Evolutionary conservation across 208 protist species (phyloP), one percentile per base, ranked within the genome.

Genomic region (Leptomonas seymouri): DNA sequence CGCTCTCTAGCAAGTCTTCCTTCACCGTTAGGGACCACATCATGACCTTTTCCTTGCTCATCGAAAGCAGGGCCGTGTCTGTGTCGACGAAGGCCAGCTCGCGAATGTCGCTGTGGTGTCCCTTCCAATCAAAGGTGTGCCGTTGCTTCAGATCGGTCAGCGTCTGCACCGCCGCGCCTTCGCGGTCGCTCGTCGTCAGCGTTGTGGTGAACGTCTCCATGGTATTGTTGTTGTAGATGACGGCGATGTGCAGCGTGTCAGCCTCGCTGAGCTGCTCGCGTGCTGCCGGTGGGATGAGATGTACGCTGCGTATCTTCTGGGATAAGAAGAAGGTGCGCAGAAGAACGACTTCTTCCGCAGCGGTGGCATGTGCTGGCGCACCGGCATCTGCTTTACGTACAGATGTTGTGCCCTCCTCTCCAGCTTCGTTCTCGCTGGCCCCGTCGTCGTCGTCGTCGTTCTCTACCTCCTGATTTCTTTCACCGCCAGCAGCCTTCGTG

Each of bases 221-320:
- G 3, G 69, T 86, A 74, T 96, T 94, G 80, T 90, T 91, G 77
- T 86, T 89, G 75, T 88, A 94, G 9, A 80, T 91, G 25, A 96
- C 87, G 30, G 84, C 84, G 58, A 94, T 86, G 67, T 96, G 91
- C n/a, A 96, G 74, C 41, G 66, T 69, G 41, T 62, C 58, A 14
- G 63, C 71, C 53, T 70, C 75, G 56, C 72, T 64, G n/a, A 71
- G 36, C 71, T 76, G 71, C 56, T 76, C 71, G 42, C 71, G 71
- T 36, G 63, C 54, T 39, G 80, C 53, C 14, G 60, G 67, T 0
- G 92, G 89, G 25, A 96, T 67, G 49, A 97, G 93, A 70, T 72
- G 84, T 15, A 84, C 90, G 71, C 82, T 86, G 28, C 93, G 90
- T 0, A 97, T 62, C 76, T 96, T 95, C 56, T 89, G 44, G 7